Evolutionary conservation across 2,329 filamentous ascomycete species (phyloP).

Genomic region (Emericellopsis atlantica): DNA sequence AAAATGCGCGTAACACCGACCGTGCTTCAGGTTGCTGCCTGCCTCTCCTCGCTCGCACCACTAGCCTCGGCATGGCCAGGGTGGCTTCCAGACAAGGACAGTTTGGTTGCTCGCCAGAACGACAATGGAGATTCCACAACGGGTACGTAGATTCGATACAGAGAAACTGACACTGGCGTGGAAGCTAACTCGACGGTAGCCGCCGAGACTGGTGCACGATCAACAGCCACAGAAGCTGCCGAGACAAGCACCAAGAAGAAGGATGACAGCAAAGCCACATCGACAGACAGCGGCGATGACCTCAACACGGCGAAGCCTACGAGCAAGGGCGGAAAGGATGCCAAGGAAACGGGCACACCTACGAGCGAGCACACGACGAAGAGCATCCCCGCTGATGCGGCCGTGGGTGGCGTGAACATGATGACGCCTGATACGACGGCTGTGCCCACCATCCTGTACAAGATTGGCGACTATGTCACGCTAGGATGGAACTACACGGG

Average conservation of each 20-base stretch:
- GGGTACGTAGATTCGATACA: not conserved
- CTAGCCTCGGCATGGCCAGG: conserved; percentile 42
- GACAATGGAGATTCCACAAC: conserved; percentile 16
- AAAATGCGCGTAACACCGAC: conserved; percentile 37
- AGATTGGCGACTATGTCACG: conserved; percentile 46
- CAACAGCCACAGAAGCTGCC: not conserved
- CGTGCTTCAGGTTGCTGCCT: conserved; percentile 32
- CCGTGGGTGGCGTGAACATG: conserved; percentile 39
- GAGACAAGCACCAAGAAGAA: conserved; percentile 2
- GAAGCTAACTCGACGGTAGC: conserved; percentile 1
- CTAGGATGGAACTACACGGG: conserved; percentile 56
- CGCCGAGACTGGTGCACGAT: conserved; percentile 1
- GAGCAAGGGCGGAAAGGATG: conserved; percentile 5
- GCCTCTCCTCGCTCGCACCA: conserved; percentile 36
- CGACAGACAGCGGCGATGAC: conserved; percentile 12
- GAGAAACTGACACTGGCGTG: not conserved
- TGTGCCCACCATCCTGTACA: conserved; percentile 38
- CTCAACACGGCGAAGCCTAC: conserved; percentile 25
- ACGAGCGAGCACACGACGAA: conserved; percentile 16
- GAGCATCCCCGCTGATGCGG: conserved; percentile 29
- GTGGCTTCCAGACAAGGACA: conserved; percentile 40
- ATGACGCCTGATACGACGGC: conserved; percentile 32
- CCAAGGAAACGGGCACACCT: conserved; percentile 9
- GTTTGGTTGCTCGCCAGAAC: conserved; percentile 35
- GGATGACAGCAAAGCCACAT: conserved; percentile 6